phyloP scores from a whole-genome alignment of 129 eudicot genomes.

The Flaveria trinervia region DNA sequence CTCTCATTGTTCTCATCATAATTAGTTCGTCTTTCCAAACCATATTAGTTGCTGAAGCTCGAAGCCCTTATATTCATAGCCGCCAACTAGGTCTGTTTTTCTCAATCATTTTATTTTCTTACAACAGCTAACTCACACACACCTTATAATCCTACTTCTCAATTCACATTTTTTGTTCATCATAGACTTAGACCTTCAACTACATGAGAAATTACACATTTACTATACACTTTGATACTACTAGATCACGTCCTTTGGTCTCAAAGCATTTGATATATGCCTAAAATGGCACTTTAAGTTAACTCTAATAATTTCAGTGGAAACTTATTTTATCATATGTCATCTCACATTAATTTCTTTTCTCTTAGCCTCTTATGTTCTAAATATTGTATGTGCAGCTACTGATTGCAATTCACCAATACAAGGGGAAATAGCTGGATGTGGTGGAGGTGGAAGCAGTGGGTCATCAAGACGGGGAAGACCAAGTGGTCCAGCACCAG shows the following conservation, averaged over 20 bases:
- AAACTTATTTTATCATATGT: not conserved
- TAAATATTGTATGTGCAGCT: conserved; percentile 21
- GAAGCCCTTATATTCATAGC: conserved; percentile 15
- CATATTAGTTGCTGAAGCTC: conserved; percentile 9
- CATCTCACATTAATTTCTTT: not conserved
- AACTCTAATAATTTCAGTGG: too few species aligned
- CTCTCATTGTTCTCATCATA: conserved; percentile 24
- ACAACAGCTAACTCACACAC: too few species aligned
- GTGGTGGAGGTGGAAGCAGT: conserved; percentile 20
- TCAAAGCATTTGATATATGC: not conserved
- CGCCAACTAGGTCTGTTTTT: conserved; percentile 36
- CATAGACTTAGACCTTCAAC: too few species aligned
- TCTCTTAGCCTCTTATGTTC: not conserved
- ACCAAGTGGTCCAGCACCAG: conserved; percentile 27
- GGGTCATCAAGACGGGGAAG: conserved; percentile 14
- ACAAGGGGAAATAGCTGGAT: conserved; percentile 29
- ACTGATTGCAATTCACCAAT: conserved; percentile 18
- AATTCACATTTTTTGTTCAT: too few species aligned
- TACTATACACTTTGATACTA: too few species aligned
- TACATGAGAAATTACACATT: too few species aligned
- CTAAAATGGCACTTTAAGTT: not conserved
- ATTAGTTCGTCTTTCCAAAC: conserved; percentile 1
- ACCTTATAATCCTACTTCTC: too few species aligned
- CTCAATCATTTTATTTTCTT: too few species aligned
- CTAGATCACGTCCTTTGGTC: too few species aligned